Evolutionary conservation across 257 asterid species (phyloP).

Genomic region (Jaltomata sinuosa): DNA sequence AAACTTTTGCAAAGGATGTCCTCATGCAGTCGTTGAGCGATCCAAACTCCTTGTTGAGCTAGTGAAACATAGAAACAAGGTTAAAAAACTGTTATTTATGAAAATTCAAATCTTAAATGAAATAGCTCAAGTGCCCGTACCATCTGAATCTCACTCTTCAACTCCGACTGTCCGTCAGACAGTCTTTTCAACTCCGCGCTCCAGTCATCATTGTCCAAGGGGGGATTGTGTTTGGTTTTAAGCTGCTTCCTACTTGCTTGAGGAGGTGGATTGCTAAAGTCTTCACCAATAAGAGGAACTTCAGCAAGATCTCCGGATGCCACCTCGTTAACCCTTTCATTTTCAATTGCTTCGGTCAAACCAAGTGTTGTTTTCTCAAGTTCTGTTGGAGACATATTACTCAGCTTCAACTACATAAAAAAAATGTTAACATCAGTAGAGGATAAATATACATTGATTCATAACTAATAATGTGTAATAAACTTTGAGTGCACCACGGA

Average conservation of each 20-base stretch:
- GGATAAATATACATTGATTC: background rate
- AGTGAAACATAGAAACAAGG: background rate
- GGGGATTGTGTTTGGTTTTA: background rate
- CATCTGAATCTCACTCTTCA: constrained; percentile 2
- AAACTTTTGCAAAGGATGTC: background rate
- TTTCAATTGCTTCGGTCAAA: background rate
- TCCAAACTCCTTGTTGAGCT: background rate
- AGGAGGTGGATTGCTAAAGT: background rate
- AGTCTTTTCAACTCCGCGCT: background rate
- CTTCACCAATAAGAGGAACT: background rate
- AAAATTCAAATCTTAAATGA: background rate
- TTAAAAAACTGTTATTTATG: background rate
- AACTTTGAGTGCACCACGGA: background rate
- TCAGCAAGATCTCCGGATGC: background rate
- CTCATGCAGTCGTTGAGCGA: background rate
- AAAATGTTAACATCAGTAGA: background rate
- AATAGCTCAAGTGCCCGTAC: background rate
- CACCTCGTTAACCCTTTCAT: background rate
- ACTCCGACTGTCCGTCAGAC: background rate
- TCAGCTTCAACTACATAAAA: background rate
- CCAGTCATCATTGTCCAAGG: background rate
- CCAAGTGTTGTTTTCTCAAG: background rate
- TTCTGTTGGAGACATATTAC: background rate
- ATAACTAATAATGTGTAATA: background rate
- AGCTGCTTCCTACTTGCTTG: background rate